Evolutionary conservation across 331 rosid genomes (phyloP).

Genomic region (Malus hybrid): DNA sequence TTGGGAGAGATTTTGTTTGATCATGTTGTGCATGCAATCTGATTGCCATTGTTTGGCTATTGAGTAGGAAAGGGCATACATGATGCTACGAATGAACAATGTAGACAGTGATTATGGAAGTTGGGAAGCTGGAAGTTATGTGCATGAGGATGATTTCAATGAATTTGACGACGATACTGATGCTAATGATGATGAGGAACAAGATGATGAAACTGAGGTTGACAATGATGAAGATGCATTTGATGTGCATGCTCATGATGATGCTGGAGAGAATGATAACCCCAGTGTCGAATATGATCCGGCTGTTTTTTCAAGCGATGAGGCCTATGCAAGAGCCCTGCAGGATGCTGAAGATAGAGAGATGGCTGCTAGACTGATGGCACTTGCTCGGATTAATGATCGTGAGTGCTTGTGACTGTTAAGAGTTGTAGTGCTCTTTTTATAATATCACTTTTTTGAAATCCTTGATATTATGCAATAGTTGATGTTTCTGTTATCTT

Average conservation of each 20-base stretch:
- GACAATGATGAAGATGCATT: constrained; percentile 64
- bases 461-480: constrained; percentile 6
- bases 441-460: background rate
- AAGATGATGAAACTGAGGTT: constrained; percentile 24
- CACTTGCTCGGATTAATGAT: constrained; percentile 69
- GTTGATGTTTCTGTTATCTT: constrained; percentile 12
- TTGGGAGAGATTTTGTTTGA: background rate
- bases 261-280: constrained; percentile 44
- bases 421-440: background rate
- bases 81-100: constrained; percentile 78
- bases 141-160: constrained; percentile 74
- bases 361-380: constrained; percentile 78
- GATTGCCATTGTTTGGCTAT: constrained; percentile 2
- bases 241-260: constrained; percentile 69
- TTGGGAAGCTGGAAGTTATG: constrained; percentile 87
- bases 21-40: constrained; percentile 5
- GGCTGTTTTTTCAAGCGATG: constrained; percentile 67
- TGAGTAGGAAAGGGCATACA: constrained; percentile 89
- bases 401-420: constrained; percentile 38
- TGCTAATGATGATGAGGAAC: constrained; percentile 17
- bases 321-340: constrained; percentile 94
- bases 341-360: constrained; percentile 98
- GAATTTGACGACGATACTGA: constrained; percentile 66
- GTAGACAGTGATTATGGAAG: constrained; percentile 93
- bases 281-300: constrained; percentile 65